Conservation (phyloP, 2,329 filamentous ascomycete species). For the Corinectria fuckeliana region DNA sequence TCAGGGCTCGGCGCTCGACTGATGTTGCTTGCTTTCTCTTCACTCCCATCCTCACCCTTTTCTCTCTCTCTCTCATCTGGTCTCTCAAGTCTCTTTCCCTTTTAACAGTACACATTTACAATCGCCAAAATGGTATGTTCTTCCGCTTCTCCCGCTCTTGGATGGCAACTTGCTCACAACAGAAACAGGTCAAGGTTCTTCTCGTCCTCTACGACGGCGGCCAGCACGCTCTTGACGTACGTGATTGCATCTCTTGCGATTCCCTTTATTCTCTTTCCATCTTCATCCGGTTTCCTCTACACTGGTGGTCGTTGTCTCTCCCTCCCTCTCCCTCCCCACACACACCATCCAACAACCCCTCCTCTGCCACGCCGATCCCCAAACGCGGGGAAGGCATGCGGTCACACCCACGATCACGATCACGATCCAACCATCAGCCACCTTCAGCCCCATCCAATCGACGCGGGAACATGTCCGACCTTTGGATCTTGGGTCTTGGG, state of each 20-base stretch:
- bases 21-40: constrained; percentile 10
- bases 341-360: constrained; percentile 12
- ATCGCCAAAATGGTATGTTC: constrained; percentile 40
- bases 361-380: constrained; percentile 37
- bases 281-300: background rate
- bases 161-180: constrained; percentile 25
- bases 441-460: constrained; percentile 19
- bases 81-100: constrained; percentile 17
- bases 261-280: constrained; percentile 4
- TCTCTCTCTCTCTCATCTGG: constrained; percentile 8
- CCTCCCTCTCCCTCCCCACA: constrained; percentile 23
- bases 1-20: constrained; percentile 28
- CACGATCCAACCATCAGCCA: constrained; percentile 32
- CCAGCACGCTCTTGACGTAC: constrained; percentile 85
- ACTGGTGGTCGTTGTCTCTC: constrained; percentile 10
- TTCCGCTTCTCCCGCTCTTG: background rate
- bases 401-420: constrained; percentile 14
- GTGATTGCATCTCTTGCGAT: no score
- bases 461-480: constrained; percentile 28
- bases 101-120: constrained; percentile 18
- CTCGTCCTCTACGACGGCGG: constrained; percentile 92
- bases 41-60: constrained; percentile 21
- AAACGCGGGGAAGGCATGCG: constrained; percentile 37
- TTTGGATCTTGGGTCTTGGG: background rate
- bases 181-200: constrained; percentile 86